These are phyloP conservation scores for Geosmithia putterillii DNA, from an alignment of 2,329 filamentous ascomycete species.

Conservation along the genomic window DNA sequence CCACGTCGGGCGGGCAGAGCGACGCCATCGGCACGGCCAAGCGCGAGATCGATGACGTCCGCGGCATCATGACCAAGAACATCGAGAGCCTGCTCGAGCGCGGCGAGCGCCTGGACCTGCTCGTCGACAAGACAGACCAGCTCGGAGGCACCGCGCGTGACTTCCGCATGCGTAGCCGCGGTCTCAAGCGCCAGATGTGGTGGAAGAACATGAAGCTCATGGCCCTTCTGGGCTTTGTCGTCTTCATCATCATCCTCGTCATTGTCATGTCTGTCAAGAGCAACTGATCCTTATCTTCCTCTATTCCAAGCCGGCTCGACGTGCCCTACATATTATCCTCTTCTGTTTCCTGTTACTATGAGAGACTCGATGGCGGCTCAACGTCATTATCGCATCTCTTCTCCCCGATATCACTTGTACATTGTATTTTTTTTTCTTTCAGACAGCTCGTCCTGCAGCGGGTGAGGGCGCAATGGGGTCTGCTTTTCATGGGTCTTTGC, in stretches of 20 bases:
- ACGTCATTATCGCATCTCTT: background rate
- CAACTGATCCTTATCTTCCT: no score
- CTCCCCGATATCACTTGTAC: background rate
- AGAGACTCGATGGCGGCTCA: no score
- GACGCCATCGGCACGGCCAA: slow-evolving; percentile 78
- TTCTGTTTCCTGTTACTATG: no score
- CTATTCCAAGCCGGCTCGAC: no score
- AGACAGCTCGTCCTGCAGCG: no score
- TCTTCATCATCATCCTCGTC: slow-evolving; percentile 44
- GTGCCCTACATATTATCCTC: background rate
- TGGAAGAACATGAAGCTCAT: slow-evolving; percentile 99
- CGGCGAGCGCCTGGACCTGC: slow-evolving; percentile 82
- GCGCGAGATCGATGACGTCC: slow-evolving; percentile 82
- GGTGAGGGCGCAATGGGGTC: no score
- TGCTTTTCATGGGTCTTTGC: no score
- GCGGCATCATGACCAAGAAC: slow-evolving; percentile 90
- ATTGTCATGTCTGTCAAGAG: slow-evolving; percentile 43
- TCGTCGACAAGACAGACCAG: slow-evolving; percentile 94
- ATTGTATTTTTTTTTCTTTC: no score
- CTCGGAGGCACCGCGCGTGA: slow-evolving; percentile 80
- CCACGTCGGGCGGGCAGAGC: slow-evolving; percentile 59
- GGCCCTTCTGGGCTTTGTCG: slow-evolving; percentile 60
- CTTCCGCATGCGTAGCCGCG: slow-evolving; percentile 77
- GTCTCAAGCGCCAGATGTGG: slow-evolving; percentile 91
- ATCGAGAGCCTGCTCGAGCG: slow-evolving; percentile 83